Evolutionary conservation across 106 monocot species (phyloP).

Genomic region (Posidonia australis): DNA sequence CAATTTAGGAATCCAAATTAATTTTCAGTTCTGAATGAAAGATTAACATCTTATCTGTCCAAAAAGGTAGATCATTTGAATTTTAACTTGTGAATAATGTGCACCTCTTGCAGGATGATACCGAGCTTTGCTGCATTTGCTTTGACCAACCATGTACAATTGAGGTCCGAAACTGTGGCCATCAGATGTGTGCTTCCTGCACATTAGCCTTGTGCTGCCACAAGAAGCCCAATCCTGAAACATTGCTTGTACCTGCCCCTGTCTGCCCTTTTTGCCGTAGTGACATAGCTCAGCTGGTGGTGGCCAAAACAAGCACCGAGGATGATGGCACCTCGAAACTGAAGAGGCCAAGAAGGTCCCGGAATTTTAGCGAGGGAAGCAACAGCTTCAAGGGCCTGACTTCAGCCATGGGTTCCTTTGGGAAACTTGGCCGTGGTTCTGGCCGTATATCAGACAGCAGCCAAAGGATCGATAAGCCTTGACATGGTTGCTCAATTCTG

Average conservation of each 20-base stretch:
- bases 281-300: conserved; percentile 47
- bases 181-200: conserved; percentile 95
- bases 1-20: too few relatives aligned
- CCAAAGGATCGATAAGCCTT: conserved; percentile 40
- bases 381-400: conserved; percentile 88
- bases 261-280: conserved; percentile 91
- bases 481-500: background rate
- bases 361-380: conserved; percentile 61
- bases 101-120: background rate
- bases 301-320: conserved; percentile 26
- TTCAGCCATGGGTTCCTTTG: conserved; percentile 58
- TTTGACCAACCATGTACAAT: conserved; percentile 12
- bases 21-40: too few relatives aligned
- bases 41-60: background rate
- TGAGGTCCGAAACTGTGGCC: conserved; percentile 17
- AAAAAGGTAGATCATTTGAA: background rate
- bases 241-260: conserved; percentile 30
- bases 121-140: conserved; percentile 16
- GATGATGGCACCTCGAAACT: conserved; percentile 21
- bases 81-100: background rate
- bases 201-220: conserved; percentile 84
- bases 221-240: conserved; percentile 63
- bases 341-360: conserved; percentile 24
- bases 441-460: conserved; percentile 33
- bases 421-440: conserved; percentile 42